Conservation (phyloP, 2,329 filamentous ascomycete species). For the Cytospora mali region DNA sequence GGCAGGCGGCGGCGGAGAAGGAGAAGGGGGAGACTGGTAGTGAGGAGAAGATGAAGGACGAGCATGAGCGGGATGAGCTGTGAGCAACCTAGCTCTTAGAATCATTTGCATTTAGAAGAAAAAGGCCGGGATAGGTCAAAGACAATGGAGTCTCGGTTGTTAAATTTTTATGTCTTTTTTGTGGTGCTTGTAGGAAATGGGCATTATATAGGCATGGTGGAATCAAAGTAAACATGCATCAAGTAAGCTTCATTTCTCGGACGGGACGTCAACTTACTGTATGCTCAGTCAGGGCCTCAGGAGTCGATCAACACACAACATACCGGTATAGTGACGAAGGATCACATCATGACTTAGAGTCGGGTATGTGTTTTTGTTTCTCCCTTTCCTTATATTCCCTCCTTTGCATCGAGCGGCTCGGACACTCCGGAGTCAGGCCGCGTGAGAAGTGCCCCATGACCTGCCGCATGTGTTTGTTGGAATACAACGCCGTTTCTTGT, state of each 20-base stretch:
- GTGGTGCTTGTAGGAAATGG: neutral
- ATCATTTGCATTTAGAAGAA: slow-evolving; percentile 27
- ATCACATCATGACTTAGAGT: neutral
- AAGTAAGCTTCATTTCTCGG: neutral
- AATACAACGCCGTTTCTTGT: too few relatives aligned
- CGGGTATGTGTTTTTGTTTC: neutral
- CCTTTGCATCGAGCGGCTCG: neutral
- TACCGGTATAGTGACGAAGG: neutral
- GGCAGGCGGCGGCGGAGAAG: slow-evolving; percentile 27
- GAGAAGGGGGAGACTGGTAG: slow-evolving; percentile 26
- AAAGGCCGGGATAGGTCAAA: neutral
- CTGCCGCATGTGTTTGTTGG: too few relatives aligned
- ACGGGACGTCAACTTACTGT: too few relatives aligned
- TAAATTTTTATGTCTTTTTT: neutral
- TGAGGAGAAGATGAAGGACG: slow-evolving; percentile 33
- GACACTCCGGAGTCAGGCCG: neutral
- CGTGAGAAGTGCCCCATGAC: neutral
- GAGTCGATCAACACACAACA: neutral
- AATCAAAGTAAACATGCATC: neutral
- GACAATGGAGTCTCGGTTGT: slow-evolving; percentile 12
- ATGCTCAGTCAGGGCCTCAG: neutral
- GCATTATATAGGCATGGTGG: neutral
- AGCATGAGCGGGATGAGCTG: slow-evolving; percentile 39
- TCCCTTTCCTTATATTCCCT: neutral
- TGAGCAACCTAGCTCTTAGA: slow-evolving; percentile 24